These are phyloP conservation scores for Calcarisporium arbuscula DNA, from an alignment of 2,329 filamentous ascomycete species.

Conservation along the genomic window DNA sequence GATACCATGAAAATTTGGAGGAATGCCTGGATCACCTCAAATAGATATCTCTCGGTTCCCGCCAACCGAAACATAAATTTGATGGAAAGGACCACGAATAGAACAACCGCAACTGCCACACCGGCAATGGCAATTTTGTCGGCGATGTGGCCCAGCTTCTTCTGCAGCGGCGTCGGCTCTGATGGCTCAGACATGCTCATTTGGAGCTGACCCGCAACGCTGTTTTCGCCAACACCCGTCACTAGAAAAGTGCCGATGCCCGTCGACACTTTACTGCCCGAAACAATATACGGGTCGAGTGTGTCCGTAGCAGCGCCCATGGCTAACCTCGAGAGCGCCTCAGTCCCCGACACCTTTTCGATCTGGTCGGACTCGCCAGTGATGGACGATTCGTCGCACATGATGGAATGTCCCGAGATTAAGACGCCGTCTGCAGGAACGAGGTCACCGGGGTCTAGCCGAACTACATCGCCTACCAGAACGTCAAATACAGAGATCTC, in stretches of 20 bases:
- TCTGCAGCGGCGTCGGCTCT: conserved; percentile 48
- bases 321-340: conserved; percentile 42
- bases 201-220: conserved; percentile 47
- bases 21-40: conserved; percentile 52
- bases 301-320: conserved; percentile 40
- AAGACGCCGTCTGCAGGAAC: conserved; percentile 67
- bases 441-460: conserved; percentile 63
- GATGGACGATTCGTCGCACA: conserved; percentile 68
- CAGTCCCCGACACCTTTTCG: conserved; percentile 56
- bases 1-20: conserved; percentile 60
- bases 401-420: conserved; percentile 44
- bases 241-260: conserved; percentile 48
- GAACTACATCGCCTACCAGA: conserved; percentile 62
- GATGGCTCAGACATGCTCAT: conserved; percentile 47
- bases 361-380: conserved; percentile 69
- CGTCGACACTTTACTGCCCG: conserved; percentile 41
- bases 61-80: conserved; percentile 63
- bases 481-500: conserved; percentile 61
- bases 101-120: conserved; percentile 61
- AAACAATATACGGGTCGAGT: conserved; percentile 60
- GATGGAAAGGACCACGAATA: conserved; percentile 74
- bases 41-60: conserved; percentile 37
- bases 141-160: conserved; percentile 38
- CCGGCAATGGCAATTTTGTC: conserved; percentile 34
- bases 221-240: conserved; percentile 50